Base-by-base conservation (phyloP, 2,329 filamentous ascomycete genomes). In the Pseudogymnoascus sp. region DNA sequence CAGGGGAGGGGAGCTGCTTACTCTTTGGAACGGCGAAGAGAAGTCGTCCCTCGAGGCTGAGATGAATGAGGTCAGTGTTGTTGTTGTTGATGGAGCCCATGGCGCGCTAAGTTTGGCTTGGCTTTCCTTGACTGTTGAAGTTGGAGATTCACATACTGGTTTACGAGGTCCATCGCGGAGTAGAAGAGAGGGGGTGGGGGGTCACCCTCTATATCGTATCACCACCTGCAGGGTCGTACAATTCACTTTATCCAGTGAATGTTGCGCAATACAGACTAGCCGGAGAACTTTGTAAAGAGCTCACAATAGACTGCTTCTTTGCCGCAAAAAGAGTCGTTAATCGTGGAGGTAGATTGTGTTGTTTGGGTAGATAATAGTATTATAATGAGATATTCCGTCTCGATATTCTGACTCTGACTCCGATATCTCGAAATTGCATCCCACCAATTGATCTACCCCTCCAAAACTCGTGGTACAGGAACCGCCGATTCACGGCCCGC, bases 21-120 rank as follows among this genome's bases (percentile, higher is more conserved):
- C 91, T 99, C 80, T 99, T 99, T 65, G 95, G 95, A n/a, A 99
- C 91, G 66, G 95, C 95, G 74, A 99, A 97, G 67, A 97, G 85
- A 64, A 97, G 84, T 68, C 95, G 89, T 73, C 93, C 93, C 81
- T 95, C 91, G 74, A 97, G 83, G 80, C 92, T 96, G 72, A 70
- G 66, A 26, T 68, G 67, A 65, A 71, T 66, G 70, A 78, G 69
- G 78, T 76, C 70, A 69, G 73, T 71, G 44, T 65, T 44, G 64
- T 65, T 44, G 64, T 71, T 66, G 60, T 82, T 80, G 65, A 83
- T 79, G 66, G 81, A 74, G 78, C 83, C 81, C 80, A 83, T 82
- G 70, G 64, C 64, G 67, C 8, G 21, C 67, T 59, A 67, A 33
- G 19, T 62, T 66, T 67, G 50, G 50, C 50, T 56, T 56, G 50